phyloP scores from a whole-genome alignment of 2,329 filamentous ascomycete species.

The Exophiala lecanii-corni region DNA sequence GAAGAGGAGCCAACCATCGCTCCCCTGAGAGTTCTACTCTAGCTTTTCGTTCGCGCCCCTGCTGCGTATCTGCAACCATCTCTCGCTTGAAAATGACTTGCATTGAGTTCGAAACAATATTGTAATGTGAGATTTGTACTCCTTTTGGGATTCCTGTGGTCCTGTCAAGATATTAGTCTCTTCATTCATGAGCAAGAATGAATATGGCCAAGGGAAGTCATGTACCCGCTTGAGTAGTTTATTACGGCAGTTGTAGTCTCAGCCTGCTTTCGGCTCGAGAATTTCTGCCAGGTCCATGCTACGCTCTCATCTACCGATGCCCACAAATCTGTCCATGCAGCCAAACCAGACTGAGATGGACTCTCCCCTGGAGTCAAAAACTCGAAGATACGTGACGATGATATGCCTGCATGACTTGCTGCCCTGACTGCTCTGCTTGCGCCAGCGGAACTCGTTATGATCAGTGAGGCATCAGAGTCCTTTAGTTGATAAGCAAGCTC shows the following conservation, averaged over 20 bases:
- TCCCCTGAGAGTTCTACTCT: slow-evolving; percentile 1
- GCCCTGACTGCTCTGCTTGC: slow-evolving; percentile 35
- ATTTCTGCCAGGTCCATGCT: slow-evolving; percentile 7
- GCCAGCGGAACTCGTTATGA: slow-evolving; percentile 36
- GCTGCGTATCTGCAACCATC: neutral
- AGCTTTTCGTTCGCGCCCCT: neutral
- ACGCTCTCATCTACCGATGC: slow-evolving; percentile 1
- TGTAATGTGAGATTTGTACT: slow-evolving; percentile 51
- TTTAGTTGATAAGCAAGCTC: slow-evolving; percentile 46
- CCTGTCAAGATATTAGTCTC: no score
- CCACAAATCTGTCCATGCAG: slow-evolving; percentile 6
- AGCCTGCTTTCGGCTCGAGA: slow-evolving; percentile 16
- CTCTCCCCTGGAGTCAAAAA: slow-evolving; percentile 45
- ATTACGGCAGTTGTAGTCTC: slow-evolving; percentile 45
- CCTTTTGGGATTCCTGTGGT: slow-evolving; percentile 56
- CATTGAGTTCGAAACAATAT: slow-evolving; percentile 9
- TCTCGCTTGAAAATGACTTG: slow-evolving; percentile 5
- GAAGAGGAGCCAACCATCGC: slow-evolving; percentile 8
- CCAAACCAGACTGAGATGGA: slow-evolving; percentile 31
- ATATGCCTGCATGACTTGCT: slow-evolving; percentile 26
- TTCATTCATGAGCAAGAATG: no score
- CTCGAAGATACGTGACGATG: slow-evolving; percentile 30
- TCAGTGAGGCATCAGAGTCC: slow-evolving; percentile 40
- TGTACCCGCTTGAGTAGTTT: slow-evolving; percentile 48
- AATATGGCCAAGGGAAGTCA: no score